Base-by-base conservation (phyloP, 306 rosid genomes). In the Vicia sativa region DNA sequence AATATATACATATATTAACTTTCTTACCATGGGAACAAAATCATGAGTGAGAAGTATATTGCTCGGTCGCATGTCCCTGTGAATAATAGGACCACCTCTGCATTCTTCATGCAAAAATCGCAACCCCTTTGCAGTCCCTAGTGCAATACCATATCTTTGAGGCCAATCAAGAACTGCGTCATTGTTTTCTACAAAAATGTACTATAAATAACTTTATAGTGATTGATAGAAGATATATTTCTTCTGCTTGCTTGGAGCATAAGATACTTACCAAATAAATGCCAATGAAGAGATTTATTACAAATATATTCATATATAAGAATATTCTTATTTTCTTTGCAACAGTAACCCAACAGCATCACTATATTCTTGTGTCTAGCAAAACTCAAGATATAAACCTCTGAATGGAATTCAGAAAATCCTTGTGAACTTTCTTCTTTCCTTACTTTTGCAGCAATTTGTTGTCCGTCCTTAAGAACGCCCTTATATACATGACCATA, bases 51-150 rank as follows among this genome's bases (percentile, higher is more conserved):
- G 95, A 42, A 91, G 83, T 73, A 91, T 83, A 67, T 91, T 91
- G 91, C 95, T 83, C 31, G 97, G 96, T 65, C 95, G 79, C 80
- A 87, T 77, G 70, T 91, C 96, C 25, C 97, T 68, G 67, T 91
- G 97, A 81, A 91, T 84, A 54, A 91, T 79, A 74, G 97, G 96
- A 43, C 95, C 87, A 43, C 91, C 95, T 13, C 97, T 91, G 21
- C 97, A 89, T 82, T 91, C 96, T 74, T 91, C 97, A 8, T 91
- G 96, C 7, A 89, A 81, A 80, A 89, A 91, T 64, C 97, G 95
- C 76, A 91, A 56, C 48, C 96, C 97, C 84, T 85, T 91, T 11
- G 97, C 97, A 25, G 79, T 87, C 59, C 95, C 97, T 75, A 91
- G 66, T n/a, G 97, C 97, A 67, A 91, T 89, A 43, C 79, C 86